Base-by-base conservation (phyloP, 106 monocot species). In the Apostasia shenzhenica region DNA sequence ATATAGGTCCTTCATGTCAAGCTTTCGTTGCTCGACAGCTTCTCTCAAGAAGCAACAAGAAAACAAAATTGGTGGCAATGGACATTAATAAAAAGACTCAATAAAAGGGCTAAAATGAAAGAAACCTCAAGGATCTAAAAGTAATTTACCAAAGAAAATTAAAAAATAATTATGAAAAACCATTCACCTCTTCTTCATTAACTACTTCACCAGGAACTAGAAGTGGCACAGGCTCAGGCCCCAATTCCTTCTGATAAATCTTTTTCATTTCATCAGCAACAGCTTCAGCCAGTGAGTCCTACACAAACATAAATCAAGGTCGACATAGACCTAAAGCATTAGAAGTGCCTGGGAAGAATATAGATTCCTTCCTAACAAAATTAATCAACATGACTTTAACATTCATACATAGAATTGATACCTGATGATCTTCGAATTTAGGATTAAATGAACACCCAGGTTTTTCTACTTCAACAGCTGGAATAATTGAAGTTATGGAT, bases 341-440 rank as follows among this genome's bases (percentile, higher is more conserved):
- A 12, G 41, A 5, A 54, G 54, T 10, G 9, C 38, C 14, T 8
- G 64, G 2, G 64, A 57, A 11, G 50, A 50, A 5, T 50, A 50
- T 5, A 50, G 26, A 26, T 26, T 26, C 26, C 26, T 26, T 26
- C 7, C 48, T 48, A 0, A 53, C 39, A 67, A 11, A 67, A 45
- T 2, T 3, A 59, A 49, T 2, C 41, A 14, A 65, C 63, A 49
- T 57, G 45, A 37, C 41, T 45, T 2, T 8, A 55, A 39, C 48
- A 38, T 8, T 46, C 57, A 47, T 7, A 68, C 3, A 62, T 4
- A 69, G 73, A 46, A 11, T 26, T 2, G 8, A 63, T 72, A 88
- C 94, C 80, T 97, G 97, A 87, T 97, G 97, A 73, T 89, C 92
- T 79, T 97, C 92, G 69, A 90, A 89, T 52, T 89, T 81, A 75